Evolutionary conservation across 108 stramenopile species (phyloP).

Genomic region (Fistulifera pelliculosa): DNA sequence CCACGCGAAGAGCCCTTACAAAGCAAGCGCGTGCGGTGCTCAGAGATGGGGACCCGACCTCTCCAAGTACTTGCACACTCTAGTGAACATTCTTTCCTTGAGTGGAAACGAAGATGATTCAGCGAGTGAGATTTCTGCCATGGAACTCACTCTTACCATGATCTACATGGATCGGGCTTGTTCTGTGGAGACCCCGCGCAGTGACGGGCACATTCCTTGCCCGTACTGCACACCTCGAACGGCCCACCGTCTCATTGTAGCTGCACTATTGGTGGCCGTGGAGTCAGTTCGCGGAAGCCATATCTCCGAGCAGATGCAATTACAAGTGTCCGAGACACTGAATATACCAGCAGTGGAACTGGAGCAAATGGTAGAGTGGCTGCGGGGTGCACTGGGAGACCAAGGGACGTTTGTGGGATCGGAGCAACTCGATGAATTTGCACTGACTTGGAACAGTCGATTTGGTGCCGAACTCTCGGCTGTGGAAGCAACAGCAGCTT

Average conservation of each 20-base stretch:
- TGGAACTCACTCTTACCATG: slow-evolving; percentile 25
- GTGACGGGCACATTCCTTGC: slow-evolving; percentile 18
- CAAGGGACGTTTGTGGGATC: no score
- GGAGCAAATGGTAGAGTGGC: no score
- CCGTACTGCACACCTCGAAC: slow-evolving; percentile 35
- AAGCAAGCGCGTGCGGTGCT: no score
- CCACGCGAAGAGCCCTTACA: slow-evolving; percentile 25
- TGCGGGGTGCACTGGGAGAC: no score
- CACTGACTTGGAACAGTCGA: no score
- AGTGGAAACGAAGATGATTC: slow-evolving; percentile 9
- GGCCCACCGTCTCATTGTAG: slow-evolving; percentile 29
- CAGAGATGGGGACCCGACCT: slow-evolving; percentile 35
- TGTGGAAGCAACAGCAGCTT: no score
- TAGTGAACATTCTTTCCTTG: slow-evolving; percentile 10
- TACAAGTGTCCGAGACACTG: no score
- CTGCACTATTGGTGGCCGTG: slow-evolving; percentile 17
- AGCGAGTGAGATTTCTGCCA: no score
- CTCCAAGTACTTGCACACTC: slow-evolving; percentile 17
- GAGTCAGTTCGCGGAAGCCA: neutral
- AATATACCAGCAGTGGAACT: no score
- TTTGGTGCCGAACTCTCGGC: no score
- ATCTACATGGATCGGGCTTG: slow-evolving; percentile 44
- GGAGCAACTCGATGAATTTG: no score
- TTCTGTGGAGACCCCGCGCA: slow-evolving; percentile 33
- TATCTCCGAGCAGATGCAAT: no score